Evolutionary conservation across 2,329 filamentous ascomycete genomes (phyloP), one percentile per base, ranked within the genome.

Genomic region (Fusarium musae): DNA sequence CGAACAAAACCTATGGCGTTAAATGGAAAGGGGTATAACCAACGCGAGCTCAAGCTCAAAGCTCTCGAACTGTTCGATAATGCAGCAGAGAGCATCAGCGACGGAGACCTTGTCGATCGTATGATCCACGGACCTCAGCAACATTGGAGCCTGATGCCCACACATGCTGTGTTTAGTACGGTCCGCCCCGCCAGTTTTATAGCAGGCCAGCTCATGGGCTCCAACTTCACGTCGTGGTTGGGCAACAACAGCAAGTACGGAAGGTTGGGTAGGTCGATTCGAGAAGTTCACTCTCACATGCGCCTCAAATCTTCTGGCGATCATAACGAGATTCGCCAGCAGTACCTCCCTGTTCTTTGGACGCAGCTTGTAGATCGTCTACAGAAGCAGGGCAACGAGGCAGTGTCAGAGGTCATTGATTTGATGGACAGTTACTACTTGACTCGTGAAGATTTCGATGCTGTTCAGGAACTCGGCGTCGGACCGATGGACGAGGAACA

Each of bases 101-200:
- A 99, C 79, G 96, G 96, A 68, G 96, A 99, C 80, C 85, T 99
- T 40, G 94, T 98, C 5, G 96, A 99, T 82, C 90, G 94, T 59
- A 98, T 99, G 96, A 99, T 99, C 67, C 96, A 99, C 81, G 96
- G 96, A 32, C 94, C 94, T 49, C 96, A 99, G 80, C 96, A 99
- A 80, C 96, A 99, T 71, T 99, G 96, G 96, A 96, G 93, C 79
- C 84, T 99, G 70, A 99, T 99, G 96, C 96, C 96, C 19, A 93
- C 94, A 3, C 96, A 99, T 82, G 96, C 95, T 32, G 88, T 98
- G 43, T 98, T 98, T 84, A 97, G 95, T 79, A 97, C 97, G 61
- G 96, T 99, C 30, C 88, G 93, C 32, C 96, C 96, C 9, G 92
- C 96, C 12, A 97, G 94, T 81, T 97, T 93, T 79, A 87, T 96